Evolutionary conservation across 108 stramenopile genomes (phyloP).

Genomic region (Cylindrotheca fusiformis): DNA sequence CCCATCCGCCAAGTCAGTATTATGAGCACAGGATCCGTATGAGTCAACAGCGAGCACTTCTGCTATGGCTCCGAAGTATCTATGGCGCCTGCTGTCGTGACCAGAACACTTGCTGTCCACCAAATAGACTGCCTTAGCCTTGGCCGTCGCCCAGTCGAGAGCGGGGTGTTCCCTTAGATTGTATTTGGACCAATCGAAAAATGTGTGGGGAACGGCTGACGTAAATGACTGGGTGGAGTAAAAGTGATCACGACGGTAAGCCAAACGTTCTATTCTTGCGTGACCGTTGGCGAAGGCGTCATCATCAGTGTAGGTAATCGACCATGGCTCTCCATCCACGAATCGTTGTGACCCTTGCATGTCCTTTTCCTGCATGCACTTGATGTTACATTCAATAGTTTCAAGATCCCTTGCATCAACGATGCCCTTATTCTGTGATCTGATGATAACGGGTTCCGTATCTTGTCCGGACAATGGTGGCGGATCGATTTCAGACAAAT

Average conservation of each 20-base stretch:
- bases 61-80: slow-evolving; percentile 30
- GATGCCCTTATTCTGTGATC: slow-evolving; percentile 7
- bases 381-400: slow-evolving; percentile 35
- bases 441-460: slow-evolving; percentile 42
- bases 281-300: slow-evolving; percentile 7
- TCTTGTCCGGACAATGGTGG: slow-evolving; percentile 30
- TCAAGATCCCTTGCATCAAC: not conserved
- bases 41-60: slow-evolving; percentile 17
- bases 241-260: slow-evolving; percentile 27
- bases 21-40: slow-evolving; percentile 42
- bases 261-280: slow-evolving; percentile 32
- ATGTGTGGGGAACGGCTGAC: slow-evolving; percentile 39
- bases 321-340: slow-evolving; percentile 41
- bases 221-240: slow-evolving; percentile 42
- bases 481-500: slow-evolving; percentile 21
- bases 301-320: slow-evolving; percentile 15
- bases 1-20: slow-evolving; percentile 35
- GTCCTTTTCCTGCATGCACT: slow-evolving; percentile 27
- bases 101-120: slow-evolving; percentile 25
- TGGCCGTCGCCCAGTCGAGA: slow-evolving; percentile 29
- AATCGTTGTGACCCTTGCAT: slow-evolving; percentile 1
- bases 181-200: slow-evolving; percentile 19
- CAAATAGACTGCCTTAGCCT: slow-evolving; percentile 34
- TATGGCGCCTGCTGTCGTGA: slow-evolving; percentile 21
- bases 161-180: slow-evolving; percentile 27